These are phyloP conservation scores for Candida morakotiae DNA, from an alignment of 805 yeast species.

Conservation along the genomic window DNA sequence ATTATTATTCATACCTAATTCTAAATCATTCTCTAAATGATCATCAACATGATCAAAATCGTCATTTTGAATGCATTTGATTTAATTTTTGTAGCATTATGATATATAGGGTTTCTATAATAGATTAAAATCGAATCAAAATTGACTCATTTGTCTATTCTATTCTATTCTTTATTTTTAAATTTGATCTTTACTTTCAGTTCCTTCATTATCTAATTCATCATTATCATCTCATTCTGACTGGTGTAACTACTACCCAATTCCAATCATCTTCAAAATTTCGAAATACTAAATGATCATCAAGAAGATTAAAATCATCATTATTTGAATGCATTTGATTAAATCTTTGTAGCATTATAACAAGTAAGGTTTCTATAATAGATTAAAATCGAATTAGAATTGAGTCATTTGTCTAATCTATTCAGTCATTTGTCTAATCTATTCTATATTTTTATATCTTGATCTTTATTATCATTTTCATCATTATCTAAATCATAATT, in stretches of 20 bases:
- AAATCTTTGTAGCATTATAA: slow-evolving; percentile 42
- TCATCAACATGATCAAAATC: too few relatives aligned
- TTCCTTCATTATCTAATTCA: background rate
- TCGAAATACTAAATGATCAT: slow-evolving; percentile 36
- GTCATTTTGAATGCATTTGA: too few relatives aligned
- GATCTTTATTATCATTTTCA: slow-evolving; percentile 12
- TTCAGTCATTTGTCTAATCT: too few relatives aligned
- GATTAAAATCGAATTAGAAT: too few relatives aligned
- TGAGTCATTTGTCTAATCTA: background rate
- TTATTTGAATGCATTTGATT: slow-evolving; percentile 19
- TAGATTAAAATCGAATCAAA: too few relatives aligned
- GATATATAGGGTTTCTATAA: too few relatives aligned
- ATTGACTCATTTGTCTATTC: too few relatives aligned
- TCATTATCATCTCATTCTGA: background rate
- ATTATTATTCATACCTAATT: too few relatives aligned
- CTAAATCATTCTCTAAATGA: too few relatives aligned
- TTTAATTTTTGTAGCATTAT: too few relatives aligned
- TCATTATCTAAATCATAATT: slow-evolving; percentile 36
- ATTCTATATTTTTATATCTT: too few relatives aligned
- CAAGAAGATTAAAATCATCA: slow-evolving; percentile 6
- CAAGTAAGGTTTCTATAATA: too few relatives aligned
- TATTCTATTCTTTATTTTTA: background rate
- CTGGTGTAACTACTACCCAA: slow-evolving; percentile 22
- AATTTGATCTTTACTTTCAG: background rate
- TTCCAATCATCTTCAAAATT: slow-evolving; percentile 36